Conservation (phyloP, 768 basidiomycete species). For the Lepiota brunneoincarnata region DNA sequence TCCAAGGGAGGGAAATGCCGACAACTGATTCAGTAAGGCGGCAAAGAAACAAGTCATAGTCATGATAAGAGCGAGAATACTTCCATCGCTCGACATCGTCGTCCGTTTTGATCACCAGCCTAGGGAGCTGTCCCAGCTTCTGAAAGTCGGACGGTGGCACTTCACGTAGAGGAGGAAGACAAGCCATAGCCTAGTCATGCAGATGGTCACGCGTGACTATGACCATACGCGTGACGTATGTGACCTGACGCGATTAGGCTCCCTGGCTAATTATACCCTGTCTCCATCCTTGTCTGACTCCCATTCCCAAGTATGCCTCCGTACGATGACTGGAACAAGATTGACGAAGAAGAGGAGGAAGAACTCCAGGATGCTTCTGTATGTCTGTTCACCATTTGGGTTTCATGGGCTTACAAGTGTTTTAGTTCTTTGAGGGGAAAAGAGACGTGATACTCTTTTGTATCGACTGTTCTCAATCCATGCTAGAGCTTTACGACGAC, state of each 20-base stretch:
- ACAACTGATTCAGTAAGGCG: slow-evolving; percentile 78
- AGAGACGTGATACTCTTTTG: slow-evolving; percentile 92
- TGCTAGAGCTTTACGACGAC: slow-evolving; percentile 73
- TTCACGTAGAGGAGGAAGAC: slow-evolving; percentile 21
- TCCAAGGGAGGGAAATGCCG: slow-evolving; percentile 53
- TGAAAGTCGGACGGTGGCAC: slow-evolving; percentile 20
- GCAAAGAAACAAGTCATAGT: slow-evolving; percentile 73
- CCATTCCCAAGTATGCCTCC: slow-evolving; percentile 58
- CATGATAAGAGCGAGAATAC: slow-evolving; percentile 63
- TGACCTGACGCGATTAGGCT: slow-evolving; percentile 10
- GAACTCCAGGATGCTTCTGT: slow-evolving; percentile 75
- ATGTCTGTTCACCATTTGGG: slow-evolving; percentile 14
- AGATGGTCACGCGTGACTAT: background rate
- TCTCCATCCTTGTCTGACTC: no score
- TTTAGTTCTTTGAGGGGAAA: slow-evolving; percentile 68
- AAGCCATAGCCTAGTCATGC: background rate
- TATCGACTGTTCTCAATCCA: slow-evolving; percentile 90
- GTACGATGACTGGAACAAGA: slow-evolving; percentile 78
- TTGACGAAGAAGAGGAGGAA: slow-evolving; percentile 81
- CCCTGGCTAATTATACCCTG: background rate
- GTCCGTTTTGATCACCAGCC: slow-evolving; percentile 66
- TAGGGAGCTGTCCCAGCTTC: slow-evolving; percentile 30
- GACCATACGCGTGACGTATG: slow-evolving; percentile 8
- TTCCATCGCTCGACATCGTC: slow-evolving; percentile 75
- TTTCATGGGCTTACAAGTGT: slow-evolving; percentile 4